Evolutionary conservation across 2,329 filamentous ascomycete genomes (phyloP).

Genomic region (Fusarium haematococcum): DNA sequence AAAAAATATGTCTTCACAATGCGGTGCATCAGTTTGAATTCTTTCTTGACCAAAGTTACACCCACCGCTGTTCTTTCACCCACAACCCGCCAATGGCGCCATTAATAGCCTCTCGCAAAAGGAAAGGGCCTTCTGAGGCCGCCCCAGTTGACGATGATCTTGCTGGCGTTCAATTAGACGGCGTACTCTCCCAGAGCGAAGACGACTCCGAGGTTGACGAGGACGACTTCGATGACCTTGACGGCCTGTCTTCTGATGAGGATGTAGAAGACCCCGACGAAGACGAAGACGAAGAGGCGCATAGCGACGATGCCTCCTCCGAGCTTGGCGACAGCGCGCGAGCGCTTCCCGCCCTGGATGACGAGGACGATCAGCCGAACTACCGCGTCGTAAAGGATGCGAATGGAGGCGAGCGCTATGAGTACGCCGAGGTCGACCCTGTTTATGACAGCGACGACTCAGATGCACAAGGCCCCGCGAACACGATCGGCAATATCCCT

Average conservation of each 20-base stretch:
- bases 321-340: slow-evolving; percentile 53
- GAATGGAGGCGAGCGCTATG: slow-evolving; percentile 89
- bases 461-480: slow-evolving; percentile 80
- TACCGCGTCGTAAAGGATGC: slow-evolving; percentile 79
- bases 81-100: slow-evolving; percentile 37
- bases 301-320: slow-evolving; percentile 42
- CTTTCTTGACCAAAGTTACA: neutral
- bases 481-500: slow-evolving; percentile 96
- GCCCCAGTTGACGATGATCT: slow-evolving; percentile 37
- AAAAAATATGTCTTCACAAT: slow-evolving; percentile 7
- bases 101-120: slow-evolving; percentile 36
- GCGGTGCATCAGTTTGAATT: neutral
- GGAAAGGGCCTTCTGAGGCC: slow-evolving; percentile 36
- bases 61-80: neutral
- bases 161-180: slow-evolving; percentile 65
- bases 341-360: slow-evolving; percentile 47
- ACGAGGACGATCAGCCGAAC: slow-evolving; percentile 56
- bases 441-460: slow-evolving; percentile 97
- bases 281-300: slow-evolving; percentile 54
- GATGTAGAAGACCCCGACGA: slow-evolving; percentile 43
- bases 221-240: slow-evolving; percentile 45
- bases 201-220: slow-evolving; percentile 68
- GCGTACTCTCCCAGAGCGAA: slow-evolving; percentile 67
- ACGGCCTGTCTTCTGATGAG: slow-evolving; percentile 28
- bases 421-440: slow-evolving; percentile 94